Percentiles rank a stretch among this genome's conserved stretches.
phyloP scores from a whole-genome alignment of 352 stramenopile genomes.

The Phytophthora niederhauseri region DNA sequence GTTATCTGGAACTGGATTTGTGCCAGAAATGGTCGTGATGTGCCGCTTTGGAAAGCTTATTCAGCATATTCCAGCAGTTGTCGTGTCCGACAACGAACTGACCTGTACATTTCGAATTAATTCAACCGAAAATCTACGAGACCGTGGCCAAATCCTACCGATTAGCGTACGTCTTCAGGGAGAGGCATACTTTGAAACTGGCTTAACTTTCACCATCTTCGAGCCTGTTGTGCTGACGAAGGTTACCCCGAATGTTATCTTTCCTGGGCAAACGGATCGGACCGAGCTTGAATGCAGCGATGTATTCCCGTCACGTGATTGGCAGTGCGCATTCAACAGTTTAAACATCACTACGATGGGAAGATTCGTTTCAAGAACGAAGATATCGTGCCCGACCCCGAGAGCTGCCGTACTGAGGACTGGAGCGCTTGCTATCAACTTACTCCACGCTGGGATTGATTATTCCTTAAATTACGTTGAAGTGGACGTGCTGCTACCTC shows the following conservation, averaged over 20 bases:
- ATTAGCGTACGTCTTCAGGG: constrained; percentile 43
- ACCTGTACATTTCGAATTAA: constrained; percentile 22
- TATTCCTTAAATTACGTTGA: constrained; percentile 35
- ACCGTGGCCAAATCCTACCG: constrained; percentile 6
- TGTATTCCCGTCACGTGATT: constrained; percentile 26
- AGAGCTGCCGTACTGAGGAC: constrained; percentile 9
- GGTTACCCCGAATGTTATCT: constrained; percentile 28
- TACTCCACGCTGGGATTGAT: constrained; percentile 26
- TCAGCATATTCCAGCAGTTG: constrained; percentile 11
- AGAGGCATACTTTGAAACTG: constrained; percentile 36
- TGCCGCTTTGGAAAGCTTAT: constrained; percentile 39
- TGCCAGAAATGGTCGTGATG: constrained; percentile 10
- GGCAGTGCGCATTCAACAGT: constrained; percentile 37
- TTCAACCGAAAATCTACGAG: background rate
- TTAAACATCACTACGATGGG: constrained; percentile 39
- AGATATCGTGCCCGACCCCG: constrained; percentile 32
- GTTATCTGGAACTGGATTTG: constrained; percentile 32
- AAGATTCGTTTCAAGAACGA: constrained; percentile 24
- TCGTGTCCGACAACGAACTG: constrained; percentile 29
- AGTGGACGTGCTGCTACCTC: constrained; percentile 32
- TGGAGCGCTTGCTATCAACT: constrained; percentile 16
- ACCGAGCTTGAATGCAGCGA: constrained; percentile 31
- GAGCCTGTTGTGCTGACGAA: constrained; percentile 24
- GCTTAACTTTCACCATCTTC: constrained; percentile 39
- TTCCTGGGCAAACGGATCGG: constrained; percentile 27